Evolutionary conservation across 2,329 filamentous ascomycete genomes (phyloP), one percentile per base, ranked within the genome.

Genomic region (Colletotrichum simmondsii): DNA sequence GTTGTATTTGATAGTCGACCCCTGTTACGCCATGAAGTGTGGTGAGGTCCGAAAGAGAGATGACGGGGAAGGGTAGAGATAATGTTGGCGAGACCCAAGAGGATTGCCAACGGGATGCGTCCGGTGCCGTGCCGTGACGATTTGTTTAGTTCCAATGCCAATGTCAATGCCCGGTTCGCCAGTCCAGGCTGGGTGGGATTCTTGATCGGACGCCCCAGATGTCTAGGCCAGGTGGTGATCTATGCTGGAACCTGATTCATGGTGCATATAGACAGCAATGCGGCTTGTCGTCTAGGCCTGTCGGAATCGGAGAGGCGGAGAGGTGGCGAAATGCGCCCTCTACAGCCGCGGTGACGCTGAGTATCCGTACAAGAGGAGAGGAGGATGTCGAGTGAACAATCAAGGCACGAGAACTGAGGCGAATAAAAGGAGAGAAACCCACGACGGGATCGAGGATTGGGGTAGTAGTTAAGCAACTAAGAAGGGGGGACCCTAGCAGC

Each of bases 221-320:
- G 69, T 74, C 56, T 72, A 72, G 66, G 63, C 67, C 73, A 74
- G 35, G 60, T 66, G 59, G 60, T 75, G 73, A 75, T 75, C 73
- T 75, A 75, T 75, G 73, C 73, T 66, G 59, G 37, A 75, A 75
- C 75, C 74, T 77, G 71, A 77, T 75, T 76, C 75, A 76, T 75
- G 73, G 74, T 78, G 77, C 76, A 78, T 79, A 80, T 80, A 76
- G 79, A 79, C 77, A 78, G 79, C 78, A 80, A 81, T 79, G 79
- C 78, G 74, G 75, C 75, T 74, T 74, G 74, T 77, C 71, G 73
- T 49, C n/a, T 68, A 49, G 65, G 65, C 57, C 52, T 35, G 71
- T 53, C 26, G 57, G 68, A 22, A 46, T 35, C 24, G 71, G 65
- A 63, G 42, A 49, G 42, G 62, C 53, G 42, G 16, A 35, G 42